phyloP scores from a whole-genome alignment of 2,329 filamentous ascomycete genomes.

The Thelonectria blattea region DNA sequence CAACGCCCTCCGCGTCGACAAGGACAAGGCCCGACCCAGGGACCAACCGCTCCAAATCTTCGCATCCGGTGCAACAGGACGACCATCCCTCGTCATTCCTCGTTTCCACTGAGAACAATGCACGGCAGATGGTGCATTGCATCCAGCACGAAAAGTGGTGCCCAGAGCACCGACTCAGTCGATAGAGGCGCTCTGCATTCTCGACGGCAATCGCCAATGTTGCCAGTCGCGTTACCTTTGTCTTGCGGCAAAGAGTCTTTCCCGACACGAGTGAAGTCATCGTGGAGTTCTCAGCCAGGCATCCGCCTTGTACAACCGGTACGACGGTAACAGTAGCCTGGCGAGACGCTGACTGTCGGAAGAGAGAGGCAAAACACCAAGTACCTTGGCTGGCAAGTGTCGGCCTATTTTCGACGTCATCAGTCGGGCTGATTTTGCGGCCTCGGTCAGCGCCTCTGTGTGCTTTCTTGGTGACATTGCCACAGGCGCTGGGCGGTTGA shows the following conservation, averaged over 20 bases:
- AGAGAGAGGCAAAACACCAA: slow-evolving; percentile 14
- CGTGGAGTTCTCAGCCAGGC: slow-evolving; percentile 21
- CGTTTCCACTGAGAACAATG: slow-evolving; percentile 13
- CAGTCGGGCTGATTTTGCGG: slow-evolving; percentile 5
- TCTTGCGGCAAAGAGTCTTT: slow-evolving; percentile 11
- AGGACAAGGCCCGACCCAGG: slow-evolving; percentile 22
- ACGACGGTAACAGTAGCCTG: slow-evolving; percentile 7
- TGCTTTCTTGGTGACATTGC: slow-evolving; percentile 17
- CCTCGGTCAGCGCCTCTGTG: slow-evolving; percentile 11
- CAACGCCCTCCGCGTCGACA: slow-evolving; percentile 28
- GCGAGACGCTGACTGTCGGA: slow-evolving; percentile 25
- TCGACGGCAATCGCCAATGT: slow-evolving; percentile 13
- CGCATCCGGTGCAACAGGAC: slow-evolving; percentile 12
- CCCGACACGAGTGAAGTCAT: slow-evolving; percentile 31
- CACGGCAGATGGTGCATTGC: slow-evolving; percentile 1
- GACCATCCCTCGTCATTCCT: slow-evolving; percentile 31
- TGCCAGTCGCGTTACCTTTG: slow-evolving; percentile 19
- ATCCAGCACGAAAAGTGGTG: slow-evolving; percentile 5
- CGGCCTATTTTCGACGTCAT: slow-evolving; percentile 25
- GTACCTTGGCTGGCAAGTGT: slow-evolving; percentile 17
- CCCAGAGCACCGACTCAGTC: not conserved
- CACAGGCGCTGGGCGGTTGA: slow-evolving; percentile 7
- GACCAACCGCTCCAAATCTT: slow-evolving; percentile 26
- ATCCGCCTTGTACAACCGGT: slow-evolving; percentile 11
- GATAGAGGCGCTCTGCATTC: slow-evolving; percentile 14